phyloP scores from a whole-genome alignment of 2,329 filamentous ascomycete species.

The Ophiostoma perfectum region DNA sequence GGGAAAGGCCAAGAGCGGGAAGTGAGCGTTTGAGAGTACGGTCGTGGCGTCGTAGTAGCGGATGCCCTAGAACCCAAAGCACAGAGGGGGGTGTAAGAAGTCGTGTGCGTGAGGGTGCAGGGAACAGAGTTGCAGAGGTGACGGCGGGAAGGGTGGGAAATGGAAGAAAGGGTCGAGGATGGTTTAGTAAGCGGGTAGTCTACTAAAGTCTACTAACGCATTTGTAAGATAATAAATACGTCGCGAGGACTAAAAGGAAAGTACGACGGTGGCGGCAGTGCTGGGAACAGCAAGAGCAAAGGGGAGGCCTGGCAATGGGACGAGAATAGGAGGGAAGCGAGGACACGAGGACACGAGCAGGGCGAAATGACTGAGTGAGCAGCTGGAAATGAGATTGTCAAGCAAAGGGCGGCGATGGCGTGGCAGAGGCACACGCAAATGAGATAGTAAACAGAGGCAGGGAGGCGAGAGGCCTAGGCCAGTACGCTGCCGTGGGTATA shows the following conservation, averaged over 20 bases:
- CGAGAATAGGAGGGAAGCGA: not conserved
- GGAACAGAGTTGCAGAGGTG: not conserved
- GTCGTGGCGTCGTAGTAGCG: slow-evolving; percentile 3
- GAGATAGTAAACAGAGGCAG: not conserved
- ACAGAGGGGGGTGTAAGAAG: slow-evolving; percentile 2
- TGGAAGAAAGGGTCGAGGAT: not conserved
- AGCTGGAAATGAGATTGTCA: not conserved
- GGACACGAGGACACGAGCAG: not conserved
- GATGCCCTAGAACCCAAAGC: slow-evolving; percentile 1
- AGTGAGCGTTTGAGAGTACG: slow-evolving; percentile 4
- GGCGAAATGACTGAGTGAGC: not conserved
- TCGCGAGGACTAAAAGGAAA: too few species aligned
- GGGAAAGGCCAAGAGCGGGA: not conserved
- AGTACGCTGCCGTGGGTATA: not conserved
- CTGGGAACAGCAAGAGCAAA: not conserved
- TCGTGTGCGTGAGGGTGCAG: not conserved
- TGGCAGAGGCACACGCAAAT: not conserved
- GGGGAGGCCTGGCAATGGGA: not conserved
- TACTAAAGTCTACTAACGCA: too few species aligned
- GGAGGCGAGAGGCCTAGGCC: not conserved
- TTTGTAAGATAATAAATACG: too few species aligned
- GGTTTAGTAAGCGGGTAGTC: slow-evolving; percentile 2
- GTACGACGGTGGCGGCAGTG: not conserved
- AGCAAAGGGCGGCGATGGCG: not conserved
- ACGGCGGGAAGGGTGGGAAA: not conserved